Evolutionary conservation across 306 rosid genomes (phyloP).

Genomic region (Hippophae tibetana): DNA sequence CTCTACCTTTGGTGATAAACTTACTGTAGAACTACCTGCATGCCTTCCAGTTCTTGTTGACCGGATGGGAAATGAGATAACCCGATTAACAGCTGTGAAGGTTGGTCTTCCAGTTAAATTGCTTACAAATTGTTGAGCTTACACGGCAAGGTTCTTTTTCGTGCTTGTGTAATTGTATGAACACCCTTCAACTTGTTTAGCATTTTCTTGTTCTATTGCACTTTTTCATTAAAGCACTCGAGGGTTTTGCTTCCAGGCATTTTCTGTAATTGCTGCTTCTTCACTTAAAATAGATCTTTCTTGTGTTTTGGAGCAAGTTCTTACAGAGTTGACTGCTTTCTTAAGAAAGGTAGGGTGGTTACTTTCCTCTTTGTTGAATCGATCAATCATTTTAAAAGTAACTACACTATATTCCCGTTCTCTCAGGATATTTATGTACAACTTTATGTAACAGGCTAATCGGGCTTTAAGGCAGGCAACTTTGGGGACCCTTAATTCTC

Average conservation of each 20-base stretch:
- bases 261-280: constrained; percentile 90
- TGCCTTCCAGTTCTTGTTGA: constrained; percentile 99
- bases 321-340: constrained; percentile 90
- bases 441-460: constrained; percentile 59
- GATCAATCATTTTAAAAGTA: neutral
- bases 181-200: constrained; percentile 1
- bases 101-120: constrained; percentile 30
- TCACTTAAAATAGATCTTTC: constrained; percentile 80
- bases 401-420: neutral
- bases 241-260: constrained; percentile 50
- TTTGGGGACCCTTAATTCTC: constrained; percentile 85
- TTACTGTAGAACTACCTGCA: constrained; percentile 58
- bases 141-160: neutral
- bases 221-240: neutral
- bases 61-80: constrained; percentile 99
- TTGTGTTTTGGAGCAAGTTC: constrained; percentile 84
- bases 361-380: constrained; percentile 10
- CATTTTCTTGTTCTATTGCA: neutral
- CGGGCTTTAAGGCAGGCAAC: constrained; percentile 95
- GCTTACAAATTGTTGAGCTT: neutral
- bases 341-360: constrained; percentile 66
- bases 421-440: too few relatives aligned
- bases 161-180: constrained; percentile 1
- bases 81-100: constrained; percentile 98
- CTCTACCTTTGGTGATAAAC: constrained; percentile 93